phyloP scores from a whole-genome alignment of 2,329 filamentous ascomycete species.

The Trichoderma endophyticum region DNA sequence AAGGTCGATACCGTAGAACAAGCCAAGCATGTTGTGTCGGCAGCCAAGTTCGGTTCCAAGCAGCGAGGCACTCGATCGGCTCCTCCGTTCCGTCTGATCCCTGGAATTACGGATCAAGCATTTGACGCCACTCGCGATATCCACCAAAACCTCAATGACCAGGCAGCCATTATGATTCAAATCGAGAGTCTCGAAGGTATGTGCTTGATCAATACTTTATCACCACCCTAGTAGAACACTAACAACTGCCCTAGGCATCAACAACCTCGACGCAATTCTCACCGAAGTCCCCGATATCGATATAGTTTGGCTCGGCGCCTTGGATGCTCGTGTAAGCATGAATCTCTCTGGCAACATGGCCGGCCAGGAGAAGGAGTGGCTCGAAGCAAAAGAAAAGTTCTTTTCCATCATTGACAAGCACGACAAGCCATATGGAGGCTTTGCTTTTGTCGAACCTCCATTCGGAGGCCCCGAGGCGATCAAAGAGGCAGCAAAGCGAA shows the following conservation, averaged over 20 bases:
- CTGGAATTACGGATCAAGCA: slow-evolving; percentile 37
- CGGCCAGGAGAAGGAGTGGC: slow-evolving; percentile 42
- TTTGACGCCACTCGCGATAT: slow-evolving; percentile 33
- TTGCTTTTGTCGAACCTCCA: slow-evolving; percentile 28
- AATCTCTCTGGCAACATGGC: slow-evolving; percentile 35
- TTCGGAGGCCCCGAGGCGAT: slow-evolving; percentile 27
- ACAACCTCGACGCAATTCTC: slow-evolving; percentile 48
- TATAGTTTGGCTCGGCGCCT: slow-evolving; percentile 44
- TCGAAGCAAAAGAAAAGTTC: slow-evolving; percentile 37
- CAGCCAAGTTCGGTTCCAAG: slow-evolving; percentile 43
- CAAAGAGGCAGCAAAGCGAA: slow-evolving; percentile 26
- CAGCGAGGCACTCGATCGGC: slow-evolving; percentile 42
- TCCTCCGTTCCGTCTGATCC: slow-evolving; percentile 42
- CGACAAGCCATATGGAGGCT: slow-evolving; percentile 41
- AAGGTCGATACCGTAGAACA: slow-evolving; percentile 45
- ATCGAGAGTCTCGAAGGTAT: slow-evolving; percentile 39
- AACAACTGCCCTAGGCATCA: slow-evolving; percentile 30
- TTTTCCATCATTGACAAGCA: slow-evolving; percentile 42
- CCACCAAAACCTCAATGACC: slow-evolving; percentile 41
- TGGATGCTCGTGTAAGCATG: slow-evolving; percentile 46
- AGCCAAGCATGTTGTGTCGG: slow-evolving; percentile 41
- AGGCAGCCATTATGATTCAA: slow-evolving; percentile 48
- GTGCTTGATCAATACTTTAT: too few relatives aligned
- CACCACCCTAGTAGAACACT: too few relatives aligned
- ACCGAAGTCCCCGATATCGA: slow-evolving; percentile 45